Percentiles rank a stretch among this genome's conserved stretches.
Evolutionary conservation across 768 basidiomycete species (phyloP).

Genomic region (Naganishia vaughanmartiniae): DNA sequence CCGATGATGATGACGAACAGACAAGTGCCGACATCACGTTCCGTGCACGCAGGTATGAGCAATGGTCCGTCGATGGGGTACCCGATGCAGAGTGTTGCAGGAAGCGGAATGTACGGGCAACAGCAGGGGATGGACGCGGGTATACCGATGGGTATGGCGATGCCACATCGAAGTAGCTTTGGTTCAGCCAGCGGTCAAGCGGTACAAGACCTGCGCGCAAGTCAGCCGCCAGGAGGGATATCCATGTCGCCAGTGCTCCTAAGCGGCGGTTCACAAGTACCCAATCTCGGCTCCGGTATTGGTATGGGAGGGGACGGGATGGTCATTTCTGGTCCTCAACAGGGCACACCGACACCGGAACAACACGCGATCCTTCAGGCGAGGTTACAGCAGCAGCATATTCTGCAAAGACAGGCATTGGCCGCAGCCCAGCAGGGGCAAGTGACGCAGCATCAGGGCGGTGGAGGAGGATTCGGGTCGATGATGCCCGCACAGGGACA

Average conservation of each 20-base stretch:
- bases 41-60: no score
- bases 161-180: not conserved
- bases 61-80: not conserved
- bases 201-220: constrained; percentile 3
- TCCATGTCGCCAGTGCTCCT: no score
- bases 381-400: constrained; percentile 14
- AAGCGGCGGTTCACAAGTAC: no score
- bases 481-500: not conserved
- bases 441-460: not conserved
- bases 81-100: not conserved
- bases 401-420: constrained; percentile 8
- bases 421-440: constrained; percentile 9
- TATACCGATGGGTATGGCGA: not conserved
- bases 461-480: not conserved
- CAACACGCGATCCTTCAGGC: constrained; percentile 11
- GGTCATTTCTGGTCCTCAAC: not conserved
- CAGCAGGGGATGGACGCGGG: not conserved
- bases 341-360: not conserved
- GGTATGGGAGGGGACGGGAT: not conserved
- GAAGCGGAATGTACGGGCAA: not conserved
- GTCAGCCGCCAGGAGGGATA: not conserved
- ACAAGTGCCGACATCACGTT: not conserved
- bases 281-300: no score
- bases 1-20: constrained; percentile 19
- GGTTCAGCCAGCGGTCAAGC: not conserved